Percentiles rank a stretch among this genome's conserved stretches.
These are phyloP conservation scores for Kwoniella europaea DNA, from an alignment of 768 basidiomycete species.

Conservation along the genomic window DNA sequence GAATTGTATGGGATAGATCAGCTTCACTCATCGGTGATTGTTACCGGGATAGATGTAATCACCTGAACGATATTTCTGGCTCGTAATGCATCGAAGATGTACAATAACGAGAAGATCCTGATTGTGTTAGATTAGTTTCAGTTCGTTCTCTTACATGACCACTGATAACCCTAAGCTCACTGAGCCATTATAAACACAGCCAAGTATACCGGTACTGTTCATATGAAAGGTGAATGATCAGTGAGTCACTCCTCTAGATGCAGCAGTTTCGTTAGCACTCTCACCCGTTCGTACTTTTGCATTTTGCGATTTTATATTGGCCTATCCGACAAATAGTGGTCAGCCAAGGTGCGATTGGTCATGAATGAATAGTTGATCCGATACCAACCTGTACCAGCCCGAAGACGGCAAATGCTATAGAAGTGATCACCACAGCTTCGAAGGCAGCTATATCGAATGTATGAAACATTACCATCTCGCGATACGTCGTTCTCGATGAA, in stretches of 20 bases:
- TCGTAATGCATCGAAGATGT: conserved; percentile 46
- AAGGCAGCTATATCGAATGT: conserved; percentile 22
- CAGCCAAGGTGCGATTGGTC: too few relatives aligned
- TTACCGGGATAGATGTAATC: conserved; percentile 1
- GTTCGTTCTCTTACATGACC: too few relatives aligned
- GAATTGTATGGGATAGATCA: background rate
- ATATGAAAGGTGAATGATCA: too few relatives aligned
- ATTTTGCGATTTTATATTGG: conserved; percentile 28
- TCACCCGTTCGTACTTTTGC: conserved; percentile 28
- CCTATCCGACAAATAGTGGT: background rate
- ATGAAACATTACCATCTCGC: background rate
- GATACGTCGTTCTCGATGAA: too few relatives aligned
- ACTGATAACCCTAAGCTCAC: conserved; percentile 17
- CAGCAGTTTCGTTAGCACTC: background rate
- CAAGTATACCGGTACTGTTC: conserved; percentile 36
- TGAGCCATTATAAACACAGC: conserved; percentile 46
- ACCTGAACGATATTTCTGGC: conserved; percentile 47
- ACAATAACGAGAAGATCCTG: conserved; percentile 80
- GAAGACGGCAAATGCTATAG: conserved; percentile 41
- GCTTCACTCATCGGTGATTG: background rate
- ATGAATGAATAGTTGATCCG: too few relatives aligned
- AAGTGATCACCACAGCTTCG: conserved; percentile 37
- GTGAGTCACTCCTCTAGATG: too few relatives aligned
- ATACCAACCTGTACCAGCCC: conserved; percentile 27
- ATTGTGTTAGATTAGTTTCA: too few relatives aligned